Base-by-base conservation (phyloP, 148 eudicot species). In the Rhododendron vialii region DNA sequence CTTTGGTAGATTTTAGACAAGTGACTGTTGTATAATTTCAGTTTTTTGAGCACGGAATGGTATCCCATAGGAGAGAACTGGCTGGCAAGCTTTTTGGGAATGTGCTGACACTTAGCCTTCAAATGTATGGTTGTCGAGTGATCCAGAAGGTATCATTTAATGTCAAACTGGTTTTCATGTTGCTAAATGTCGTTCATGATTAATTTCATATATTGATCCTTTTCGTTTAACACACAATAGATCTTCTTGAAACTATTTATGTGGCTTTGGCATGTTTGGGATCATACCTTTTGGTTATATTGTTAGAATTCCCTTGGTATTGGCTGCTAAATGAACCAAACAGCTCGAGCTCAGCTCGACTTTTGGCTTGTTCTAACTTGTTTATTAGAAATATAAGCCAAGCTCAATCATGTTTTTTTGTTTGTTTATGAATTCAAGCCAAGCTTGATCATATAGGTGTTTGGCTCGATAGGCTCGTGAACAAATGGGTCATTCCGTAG, bases 41-140 rank as follows among this genome's bases (percentile, higher is more conserved):
- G 99, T 94, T 96, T 87, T 95, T 96, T 86, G 98, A 96, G 90
- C 95, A 95, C 90, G 99, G 99, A 83, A 94, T 86, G 59, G 84
- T 94, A 43, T 80, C 93, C 55, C 98, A 96, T 88, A 91, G 91
- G 53, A 93, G 93, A 83, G 93, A 95, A 82, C 88, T 96, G 80
- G 98, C 99, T 24, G 90, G 92, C 80, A 92, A 94, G 88, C 95
- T 96, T 15, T 86, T 83, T 77, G 98, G 95, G 80, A 96, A 94
- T 88, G 95, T 96, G 55, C 88, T 96, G 83, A 87, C 94, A 14
- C 96, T 96, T 61, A 96, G 98, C 88, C 93, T 96, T 89, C 99
- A 96, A 85, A 96, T 96, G 99, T 96, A 96, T 91, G 99, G 99
- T 36, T 96, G 99, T 84, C 93, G 99, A 73, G 99, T 96, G 45